Base-by-base conservation (phyloP, 805 yeast species). In the Yamadazyma paraphyllophila region DNA sequence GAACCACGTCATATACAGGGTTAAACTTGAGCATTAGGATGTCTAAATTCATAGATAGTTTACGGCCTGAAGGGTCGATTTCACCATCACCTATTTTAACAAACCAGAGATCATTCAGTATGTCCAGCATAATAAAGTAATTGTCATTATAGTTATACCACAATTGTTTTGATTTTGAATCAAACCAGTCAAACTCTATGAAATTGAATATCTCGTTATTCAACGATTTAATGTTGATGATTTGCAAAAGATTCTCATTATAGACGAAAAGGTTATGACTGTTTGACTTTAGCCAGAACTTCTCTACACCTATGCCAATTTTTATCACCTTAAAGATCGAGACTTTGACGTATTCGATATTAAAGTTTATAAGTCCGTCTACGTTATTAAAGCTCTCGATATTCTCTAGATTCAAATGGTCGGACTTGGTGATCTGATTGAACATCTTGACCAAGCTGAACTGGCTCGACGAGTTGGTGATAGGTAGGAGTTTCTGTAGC, bases 211-310 rank as follows among this genome's bases (percentile, higher is more conserved):
- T 47, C 26, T 63, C 61, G 44, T 57, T 67, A 15, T 61, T 61
- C 43, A 64, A 62, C 1, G 61, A 55, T 17, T 60, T 59, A 29
- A 68, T 47, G 51, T 72, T 68, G 39, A 69, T 55, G 1, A 69
- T 40, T 49, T 71, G 76, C 26, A 71, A 48, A 16, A 44, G 49
- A 36, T 52, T 49, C 15, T 56, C 53, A 43, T 61, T 69, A 51
- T 54, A 61, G 12, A 69, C 54, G 12, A 69, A 55, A 43, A 72
- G 51, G 49, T 65, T 65, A 47, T 69, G 74, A 31, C 74, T 68
- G 48, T 69, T 67, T 20, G 62, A 58, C 41, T 69, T 66, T 35
- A 69, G 50, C 75, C 75, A 71, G 42, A 54, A 67, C 12, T 59
- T 47, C 4, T 53, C 44, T 10, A 68, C 51, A 0, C 66, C 67